These are phyloP conservation scores for Trametes cinnabarina DNA, from an alignment of 768 basidiomycete genomes.

Conservation along the genomic window DNA sequence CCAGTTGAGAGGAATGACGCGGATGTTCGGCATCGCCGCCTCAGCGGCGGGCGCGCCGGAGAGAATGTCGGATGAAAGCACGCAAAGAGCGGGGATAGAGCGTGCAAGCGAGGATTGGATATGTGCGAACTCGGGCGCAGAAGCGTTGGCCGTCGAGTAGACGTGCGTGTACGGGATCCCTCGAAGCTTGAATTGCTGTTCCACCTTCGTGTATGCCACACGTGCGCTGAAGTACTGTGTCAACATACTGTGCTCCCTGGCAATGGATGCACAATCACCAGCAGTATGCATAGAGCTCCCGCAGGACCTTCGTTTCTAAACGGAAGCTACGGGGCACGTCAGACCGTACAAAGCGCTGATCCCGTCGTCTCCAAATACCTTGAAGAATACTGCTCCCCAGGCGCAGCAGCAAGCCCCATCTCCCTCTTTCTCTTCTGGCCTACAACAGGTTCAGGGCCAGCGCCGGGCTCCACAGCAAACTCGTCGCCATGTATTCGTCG, in stretches of 20 bases:
- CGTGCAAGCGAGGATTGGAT: constrained; percentile 72
- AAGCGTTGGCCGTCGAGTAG: constrained; percentile 48
- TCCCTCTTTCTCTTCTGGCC: constrained; percentile 35
- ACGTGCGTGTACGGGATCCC: constrained; percentile 77
- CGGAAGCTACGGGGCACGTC: constrained; percentile 43
- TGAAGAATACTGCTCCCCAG: constrained; percentile 25
- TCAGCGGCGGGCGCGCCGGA: constrained; percentile 84
- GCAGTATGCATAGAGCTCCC: constrained; percentile 84
- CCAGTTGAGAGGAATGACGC: constrained; percentile 87
- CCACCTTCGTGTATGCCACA: constrained; percentile 86
- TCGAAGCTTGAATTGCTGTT: constrained; percentile 81
- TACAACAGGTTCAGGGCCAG: constrained; percentile 7
- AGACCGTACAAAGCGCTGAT: not conserved
- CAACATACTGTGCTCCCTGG: too few relatives aligned
- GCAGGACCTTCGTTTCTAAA: constrained; percentile 67
- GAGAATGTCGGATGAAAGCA: constrained; percentile 77
- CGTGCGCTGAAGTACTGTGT: constrained; percentile 67
- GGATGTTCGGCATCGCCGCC: constrained; percentile 90
- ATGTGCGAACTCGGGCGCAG: constrained; percentile 48
- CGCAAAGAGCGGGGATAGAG: constrained; percentile 80
- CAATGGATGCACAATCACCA: constrained; percentile 50
- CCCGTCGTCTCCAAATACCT: constrained; percentile 13
- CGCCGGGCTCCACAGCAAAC: constrained; percentile 8
- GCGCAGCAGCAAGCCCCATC: constrained; percentile 4
- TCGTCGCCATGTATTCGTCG: constrained; percentile 49